Conservation (phyloP, 2,329 filamentous ascomycete genomes). For the Colletotrichum eremochloae region DNA sequence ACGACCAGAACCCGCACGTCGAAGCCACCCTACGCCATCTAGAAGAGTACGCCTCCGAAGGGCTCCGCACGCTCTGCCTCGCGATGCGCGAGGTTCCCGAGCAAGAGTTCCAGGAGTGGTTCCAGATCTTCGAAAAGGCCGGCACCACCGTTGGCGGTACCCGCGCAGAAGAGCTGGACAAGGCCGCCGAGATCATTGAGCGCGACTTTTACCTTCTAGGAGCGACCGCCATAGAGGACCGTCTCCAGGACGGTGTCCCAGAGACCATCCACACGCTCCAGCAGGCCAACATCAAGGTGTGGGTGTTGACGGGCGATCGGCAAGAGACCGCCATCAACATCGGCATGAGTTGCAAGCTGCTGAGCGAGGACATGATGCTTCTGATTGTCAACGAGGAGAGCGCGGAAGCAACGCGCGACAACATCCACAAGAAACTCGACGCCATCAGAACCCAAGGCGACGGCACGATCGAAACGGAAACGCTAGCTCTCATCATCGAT, state of each 20-base stretch:
- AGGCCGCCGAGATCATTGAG: constrained; percentile 95
- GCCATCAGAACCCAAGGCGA: constrained; percentile 88
- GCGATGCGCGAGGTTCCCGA: constrained; percentile 95
- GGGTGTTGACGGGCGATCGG: constrained; percentile 96
- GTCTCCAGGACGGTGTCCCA: constrained; percentile 95
- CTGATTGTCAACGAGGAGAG: constrained; percentile 95
- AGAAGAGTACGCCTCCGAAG: constrained; percentile 98
- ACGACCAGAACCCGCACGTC: constrained; percentile 85
- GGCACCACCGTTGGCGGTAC: constrained; percentile 92
- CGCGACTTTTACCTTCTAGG: constrained; percentile 91
- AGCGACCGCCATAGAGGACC: constrained; percentile 97
- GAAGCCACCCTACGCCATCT: constrained; percentile 93
- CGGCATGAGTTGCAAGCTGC: constrained; percentile 98
- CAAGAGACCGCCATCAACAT: constrained; percentile 99
- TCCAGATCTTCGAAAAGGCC: constrained; percentile 86
- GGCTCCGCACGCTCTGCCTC: constrained; percentile 92
- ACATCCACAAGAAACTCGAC: constrained; percentile 92
- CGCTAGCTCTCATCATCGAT: constrained; percentile 92
- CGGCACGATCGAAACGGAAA: constrained; percentile 83
- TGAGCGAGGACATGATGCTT: constrained; percentile 98
- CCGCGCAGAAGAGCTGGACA: constrained; percentile 94
- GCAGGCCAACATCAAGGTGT: constrained; percentile 97
- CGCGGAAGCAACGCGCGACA: constrained; percentile 83
- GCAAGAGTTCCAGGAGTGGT: constrained; percentile 90
- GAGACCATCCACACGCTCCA: constrained; percentile 98